A percentile compares a stretch with the other conserved stretches of the same genome.
Conservation (phyloP, 2,329 filamentous ascomycete species). For the Phoma herbarum region DNA sequence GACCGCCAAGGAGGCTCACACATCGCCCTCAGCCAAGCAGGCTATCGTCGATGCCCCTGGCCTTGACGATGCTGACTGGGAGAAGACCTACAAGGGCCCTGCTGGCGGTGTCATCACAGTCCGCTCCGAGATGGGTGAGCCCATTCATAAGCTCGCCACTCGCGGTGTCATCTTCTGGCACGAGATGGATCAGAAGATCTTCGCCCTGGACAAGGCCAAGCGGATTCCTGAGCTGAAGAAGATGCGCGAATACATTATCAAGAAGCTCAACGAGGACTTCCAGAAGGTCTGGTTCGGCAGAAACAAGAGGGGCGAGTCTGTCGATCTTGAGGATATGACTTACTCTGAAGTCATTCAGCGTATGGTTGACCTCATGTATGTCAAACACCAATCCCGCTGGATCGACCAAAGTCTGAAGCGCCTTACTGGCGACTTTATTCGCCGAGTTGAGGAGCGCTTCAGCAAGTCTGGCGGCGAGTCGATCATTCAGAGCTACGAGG, state of each 20-base stretch:
- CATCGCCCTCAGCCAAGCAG: conserved; percentile 55
- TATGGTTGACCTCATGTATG: conserved; percentile 59
- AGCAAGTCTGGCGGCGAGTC: conserved; percentile 80
- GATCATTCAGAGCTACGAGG: conserved; percentile 86
- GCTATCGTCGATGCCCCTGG: conserved; percentile 56
- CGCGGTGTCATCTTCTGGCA: conserved; percentile 97
- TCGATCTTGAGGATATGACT: conserved; percentile 60
- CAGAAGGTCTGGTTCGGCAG: conserved; percentile 60
- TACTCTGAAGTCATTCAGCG: conserved; percentile 57
- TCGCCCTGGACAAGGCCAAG: conserved; percentile 87
- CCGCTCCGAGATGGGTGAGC: conserved; percentile 98
- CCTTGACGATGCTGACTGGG: conserved; percentile 56
- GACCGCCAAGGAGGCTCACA: conserved; percentile 58
- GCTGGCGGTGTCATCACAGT: conserved; percentile 96
- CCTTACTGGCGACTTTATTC: conserved; percentile 93
- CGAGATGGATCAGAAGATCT: conserved; percentile 99
- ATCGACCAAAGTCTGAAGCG: conserved; percentile 74
- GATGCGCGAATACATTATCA: conserved; percentile 57
- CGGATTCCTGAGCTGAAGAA: conserved; percentile 54
- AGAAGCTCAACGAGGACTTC: conserved; percentile 59
- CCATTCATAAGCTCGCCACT: conserved; percentile 97
- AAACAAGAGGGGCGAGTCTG: conserved; percentile 54
- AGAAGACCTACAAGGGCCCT: conserved; percentile 67
- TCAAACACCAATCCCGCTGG: conserved; percentile 57
- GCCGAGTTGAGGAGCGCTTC: conserved; percentile 96